Base-by-base conservation (phyloP, 441 rosid genomes). In the Aquilaria agallochum region DNA sequence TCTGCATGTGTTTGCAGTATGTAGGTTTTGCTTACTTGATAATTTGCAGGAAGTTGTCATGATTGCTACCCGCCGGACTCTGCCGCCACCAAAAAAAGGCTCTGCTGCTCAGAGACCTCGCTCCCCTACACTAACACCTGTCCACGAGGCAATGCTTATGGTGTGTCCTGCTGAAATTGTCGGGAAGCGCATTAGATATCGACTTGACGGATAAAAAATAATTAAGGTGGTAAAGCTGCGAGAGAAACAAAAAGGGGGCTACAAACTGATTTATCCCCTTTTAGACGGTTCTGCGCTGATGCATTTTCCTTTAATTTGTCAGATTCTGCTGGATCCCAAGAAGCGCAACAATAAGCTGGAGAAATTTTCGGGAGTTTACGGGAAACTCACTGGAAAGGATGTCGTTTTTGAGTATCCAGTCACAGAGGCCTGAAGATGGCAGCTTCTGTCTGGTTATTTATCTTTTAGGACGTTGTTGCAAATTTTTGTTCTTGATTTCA, bases 91-190 rank as follows among this genome's bases (percentile, higher is more conserved):
- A 4, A 90, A 90, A 87, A 90, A 88, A 69, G 97, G 95, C 58
- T 90, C 95, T 59, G 97, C 96, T 60, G 96, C 64, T 50, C 93
- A 86, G 74, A 67, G 95, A 63, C 97, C 97, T 52, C 84, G 96
- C 13, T 59, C 81, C 65, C 91, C 95, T 50, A 90, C 95, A 44
- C 78, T 90, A 0, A 90, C 97, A 49, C 73, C 89, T 47, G 96
- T 90, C 40, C 95, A 90, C 15, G 93, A 88, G 53, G 91, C 91
- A 11, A 75, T 88, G 70, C 88, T 90, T 69, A 81, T 88, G 0
- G 95, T 86, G 5, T 81, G 73, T 46, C 97, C 97, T 15, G 97
- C 97, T 27, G 96, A 90, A 79, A 90, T 90, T 76, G 93, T 90
- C 49, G 96, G 95, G 59, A 88, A 90, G 64, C 91, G 93, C 12